These are phyloP conservation scores for Podaxis pistillaris DNA, from an alignment of 768 basidiomycete species.

Conservation along the genomic window DNA sequence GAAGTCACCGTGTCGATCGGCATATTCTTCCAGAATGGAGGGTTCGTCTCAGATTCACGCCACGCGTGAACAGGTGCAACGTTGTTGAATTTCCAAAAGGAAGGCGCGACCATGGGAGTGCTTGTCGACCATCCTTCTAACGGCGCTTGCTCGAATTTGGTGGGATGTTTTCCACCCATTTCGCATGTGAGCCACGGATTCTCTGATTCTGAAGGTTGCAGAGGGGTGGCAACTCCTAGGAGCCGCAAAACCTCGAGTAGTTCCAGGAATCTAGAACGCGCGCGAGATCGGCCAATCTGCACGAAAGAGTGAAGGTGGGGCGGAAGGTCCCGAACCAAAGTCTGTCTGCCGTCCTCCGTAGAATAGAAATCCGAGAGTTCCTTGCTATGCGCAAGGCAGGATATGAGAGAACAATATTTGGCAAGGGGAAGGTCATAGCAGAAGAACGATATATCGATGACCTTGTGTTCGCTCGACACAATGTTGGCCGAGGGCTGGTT, in stretches of 20 bases:
- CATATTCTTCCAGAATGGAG: slow-evolving; percentile 54
- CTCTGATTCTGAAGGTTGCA: slow-evolving; percentile 42
- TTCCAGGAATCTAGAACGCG: slow-evolving; percentile 60
- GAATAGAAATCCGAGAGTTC: slow-evolving; percentile 53
- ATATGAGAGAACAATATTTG: slow-evolving; percentile 64
- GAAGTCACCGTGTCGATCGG: slow-evolving; percentile 37
- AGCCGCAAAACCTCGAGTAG: slow-evolving; percentile 56
- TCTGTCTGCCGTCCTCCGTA: slow-evolving; percentile 45
- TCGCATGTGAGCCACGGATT: slow-evolving; percentile 46
- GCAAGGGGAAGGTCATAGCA: slow-evolving; percentile 62
- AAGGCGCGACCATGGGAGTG: slow-evolving; percentile 47
- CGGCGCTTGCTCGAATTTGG: slow-evolving; percentile 42
- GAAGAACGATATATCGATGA: slow-evolving; percentile 62
- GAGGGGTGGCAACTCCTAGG: slow-evolving; percentile 59
- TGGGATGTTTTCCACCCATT: slow-evolving; percentile 41
- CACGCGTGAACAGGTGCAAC: slow-evolving; percentile 60
- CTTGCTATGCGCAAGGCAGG: slow-evolving; percentile 53
- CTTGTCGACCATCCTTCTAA: slow-evolving; percentile 43
- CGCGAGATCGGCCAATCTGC: slow-evolving; percentile 56
- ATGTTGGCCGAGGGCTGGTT: slow-evolving; percentile 38
- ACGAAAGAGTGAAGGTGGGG: slow-evolving; percentile 45
- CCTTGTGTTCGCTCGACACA: slow-evolving; percentile 50
- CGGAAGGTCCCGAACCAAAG: slow-evolving; percentile 54
- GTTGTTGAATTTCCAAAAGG: slow-evolving; percentile 62
- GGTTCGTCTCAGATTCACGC: slow-evolving; percentile 47